Evolutionary conservation across 208 protist species (phyloP).

Genomic region (Crithidia brevicula): DNA sequence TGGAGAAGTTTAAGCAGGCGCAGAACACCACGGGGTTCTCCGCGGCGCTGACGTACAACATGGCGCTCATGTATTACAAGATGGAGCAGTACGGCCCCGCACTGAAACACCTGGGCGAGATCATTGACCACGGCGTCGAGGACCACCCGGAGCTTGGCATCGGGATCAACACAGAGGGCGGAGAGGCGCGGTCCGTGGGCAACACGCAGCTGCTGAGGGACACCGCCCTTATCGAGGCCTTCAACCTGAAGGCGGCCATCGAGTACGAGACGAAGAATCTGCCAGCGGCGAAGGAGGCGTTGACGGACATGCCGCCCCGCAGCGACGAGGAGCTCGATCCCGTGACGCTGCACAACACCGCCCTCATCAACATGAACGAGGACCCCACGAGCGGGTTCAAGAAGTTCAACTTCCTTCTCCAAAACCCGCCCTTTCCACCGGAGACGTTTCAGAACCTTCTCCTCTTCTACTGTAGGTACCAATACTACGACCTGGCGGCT

Average conservation of each 20-base stretch:
- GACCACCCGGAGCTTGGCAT: constrained; percentile 96
- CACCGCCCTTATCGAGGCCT: constrained; percentile 96
- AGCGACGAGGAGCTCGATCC: constrained; percentile 96
- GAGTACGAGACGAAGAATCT: constrained; percentile 95
- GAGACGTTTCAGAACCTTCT: constrained; percentile 98
- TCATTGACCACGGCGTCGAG: constrained; percentile 95
- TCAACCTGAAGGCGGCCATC: constrained; percentile 98
- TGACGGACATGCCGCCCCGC: constrained; percentile 97
- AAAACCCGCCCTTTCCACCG: constrained; percentile 95
- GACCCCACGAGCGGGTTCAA: constrained; percentile 95
- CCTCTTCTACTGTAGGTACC: constrained; percentile 97
- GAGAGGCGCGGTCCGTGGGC: constrained; percentile 94
- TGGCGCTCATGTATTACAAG: constrained; percentile 96
- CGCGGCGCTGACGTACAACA: constrained; percentile 96
- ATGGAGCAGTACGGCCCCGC: constrained; percentile 95
- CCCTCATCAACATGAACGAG: constrained; percentile 96
- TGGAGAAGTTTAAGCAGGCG: constrained; percentile 94
- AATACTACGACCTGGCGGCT: constrained; percentile 96
- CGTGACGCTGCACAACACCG: constrained; percentile 98
- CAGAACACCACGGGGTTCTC: constrained; percentile 89
- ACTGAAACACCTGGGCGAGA: constrained; percentile 95
- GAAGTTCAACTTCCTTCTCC: constrained; percentile 97
- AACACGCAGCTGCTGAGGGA: constrained; percentile 96
- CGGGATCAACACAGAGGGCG: constrained; percentile 92
- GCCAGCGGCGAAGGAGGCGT: constrained; percentile 92